A percentile compares a stretch with the other conserved stretches of the same genome.
These are phyloP conservation scores for Coniophora puteana DNA, from an alignment of 1,284 basidiomycete species.

Conservation along the genomic window DNA sequence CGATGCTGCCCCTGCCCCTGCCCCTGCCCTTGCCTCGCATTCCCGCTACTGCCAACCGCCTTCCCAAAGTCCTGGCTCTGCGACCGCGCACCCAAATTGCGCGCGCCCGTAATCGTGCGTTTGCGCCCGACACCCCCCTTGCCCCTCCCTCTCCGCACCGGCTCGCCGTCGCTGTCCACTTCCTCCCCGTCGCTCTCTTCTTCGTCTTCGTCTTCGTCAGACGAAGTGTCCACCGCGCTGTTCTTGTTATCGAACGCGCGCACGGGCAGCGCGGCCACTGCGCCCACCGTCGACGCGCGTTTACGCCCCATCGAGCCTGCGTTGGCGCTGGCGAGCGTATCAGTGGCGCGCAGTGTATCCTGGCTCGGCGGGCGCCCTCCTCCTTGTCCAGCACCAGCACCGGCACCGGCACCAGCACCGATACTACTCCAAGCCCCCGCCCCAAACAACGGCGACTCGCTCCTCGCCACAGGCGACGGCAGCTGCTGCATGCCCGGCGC, in stretches of 20 bases:
- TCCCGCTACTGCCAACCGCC: too few species aligned
- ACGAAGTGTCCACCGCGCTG: slow-evolving; percentile 17
- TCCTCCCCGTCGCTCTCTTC: slow-evolving; percentile 17
- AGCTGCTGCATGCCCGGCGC: slow-evolving; percentile 21
- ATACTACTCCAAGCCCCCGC: too few species aligned
- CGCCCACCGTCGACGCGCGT: slow-evolving; percentile 28
- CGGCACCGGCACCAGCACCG: too few species aligned
- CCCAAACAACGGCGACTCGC: too few species aligned
- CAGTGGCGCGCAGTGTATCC: too few species aligned
- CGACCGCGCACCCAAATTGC: slow-evolving; percentile 5
- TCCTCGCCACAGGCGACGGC: too few species aligned
- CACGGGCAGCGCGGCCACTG: too few species aligned
- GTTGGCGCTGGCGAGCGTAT: slow-evolving; percentile 26
- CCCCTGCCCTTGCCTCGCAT: slow-evolving; percentile 7
- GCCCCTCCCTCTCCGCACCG: slow-evolving; percentile 20
- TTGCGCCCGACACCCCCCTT: slow-evolving; percentile 15
- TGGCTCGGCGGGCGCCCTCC: too few species aligned
- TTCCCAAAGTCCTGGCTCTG: too few species aligned
- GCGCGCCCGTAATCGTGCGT: slow-evolving; percentile 19
- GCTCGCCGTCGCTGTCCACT: slow-evolving; percentile 28
- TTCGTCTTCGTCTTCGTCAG: slow-evolving; percentile 25
- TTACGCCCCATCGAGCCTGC: slow-evolving; percentile 20
- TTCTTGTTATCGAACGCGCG: too few species aligned
- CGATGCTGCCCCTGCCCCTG: background rate
- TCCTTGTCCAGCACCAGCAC: too few species aligned